These are phyloP conservation scores for Podospora australis DNA, from an alignment of 495 filamentous ascomycete genomes.

Conservation along the genomic window DNA sequence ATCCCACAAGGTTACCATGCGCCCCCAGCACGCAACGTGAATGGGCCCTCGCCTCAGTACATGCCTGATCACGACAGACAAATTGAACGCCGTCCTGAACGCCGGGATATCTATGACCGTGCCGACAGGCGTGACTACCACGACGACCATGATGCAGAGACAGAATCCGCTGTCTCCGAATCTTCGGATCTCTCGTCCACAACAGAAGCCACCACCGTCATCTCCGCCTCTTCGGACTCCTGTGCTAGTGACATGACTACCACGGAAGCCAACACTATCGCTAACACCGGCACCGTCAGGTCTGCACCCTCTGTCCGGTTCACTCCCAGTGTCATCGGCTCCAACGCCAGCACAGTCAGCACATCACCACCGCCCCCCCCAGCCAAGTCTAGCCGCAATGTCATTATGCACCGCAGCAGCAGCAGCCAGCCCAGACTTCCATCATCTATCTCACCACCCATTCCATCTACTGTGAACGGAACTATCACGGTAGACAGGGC, in stretches of 20 bases:
- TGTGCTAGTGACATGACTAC: conserved; percentile 26
- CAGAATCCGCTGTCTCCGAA: conserved; percentile 35
- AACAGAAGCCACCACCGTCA: conserved; percentile 36
- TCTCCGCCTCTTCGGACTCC: conserved; percentile 20
- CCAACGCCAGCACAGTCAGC: conserved; percentile 24
- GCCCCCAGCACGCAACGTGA: conserved; percentile 18
- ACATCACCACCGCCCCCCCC: conserved; percentile 11
- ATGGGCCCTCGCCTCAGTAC: conserved; percentile 18
- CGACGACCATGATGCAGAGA: conserved; percentile 27
- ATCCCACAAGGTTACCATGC: conserved; percentile 17
- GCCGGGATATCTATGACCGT: conserved; percentile 9
- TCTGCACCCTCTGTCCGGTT: conserved; percentile 27
- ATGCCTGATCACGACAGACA: conserved; percentile 9
- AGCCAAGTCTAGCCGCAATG: conserved; percentile 16
- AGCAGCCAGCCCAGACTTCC: conserved; percentile 18
- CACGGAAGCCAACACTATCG: conserved; percentile 22
- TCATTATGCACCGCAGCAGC: conserved; percentile 28
- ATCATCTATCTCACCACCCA: conserved; percentile 19
- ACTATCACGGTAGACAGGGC: too few species aligned
- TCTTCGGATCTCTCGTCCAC: conserved; percentile 39
- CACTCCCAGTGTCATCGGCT: conserved; percentile 28
- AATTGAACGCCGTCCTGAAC: not conserved
- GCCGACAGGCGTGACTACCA: conserved; percentile 17
- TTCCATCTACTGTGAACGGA: too few species aligned
- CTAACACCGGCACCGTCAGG: conserved; percentile 12